These are phyloP conservation scores for Sarcodon aspratus DNA, from an alignment of 768 basidiomycete genomes.

Conservation along the genomic window DNA sequence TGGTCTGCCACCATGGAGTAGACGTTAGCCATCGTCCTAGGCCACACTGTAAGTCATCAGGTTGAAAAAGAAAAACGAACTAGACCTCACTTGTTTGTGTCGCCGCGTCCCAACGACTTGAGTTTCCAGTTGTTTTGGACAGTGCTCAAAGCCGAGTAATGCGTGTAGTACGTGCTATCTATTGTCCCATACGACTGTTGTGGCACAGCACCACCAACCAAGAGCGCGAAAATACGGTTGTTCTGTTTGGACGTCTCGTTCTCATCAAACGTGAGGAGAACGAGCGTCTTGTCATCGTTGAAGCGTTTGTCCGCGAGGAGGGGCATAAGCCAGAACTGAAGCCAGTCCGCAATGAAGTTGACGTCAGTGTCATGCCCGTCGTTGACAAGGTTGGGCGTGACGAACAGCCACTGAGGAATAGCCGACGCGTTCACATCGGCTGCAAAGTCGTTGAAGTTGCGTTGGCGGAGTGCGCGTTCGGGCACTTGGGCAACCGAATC, in stretches of 20 bases:
- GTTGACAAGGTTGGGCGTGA: slow-evolving; percentile 50
- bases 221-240: slow-evolving; percentile 34
- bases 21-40: slow-evolving; percentile 31
- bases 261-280: slow-evolving; percentile 57
- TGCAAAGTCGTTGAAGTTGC: slow-evolving; percentile 56
- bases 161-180: slow-evolving; percentile 47
- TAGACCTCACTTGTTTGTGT: slow-evolving; percentile 32
- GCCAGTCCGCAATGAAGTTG: slow-evolving; percentile 33
- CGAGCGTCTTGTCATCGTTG: slow-evolving; percentile 42
- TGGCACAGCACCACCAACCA: slow-evolving; percentile 37
- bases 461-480: slow-evolving; percentile 29
- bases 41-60: neutral
- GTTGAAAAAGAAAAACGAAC: neutral
- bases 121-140: slow-evolving; percentile 53
- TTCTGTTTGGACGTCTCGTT: slow-evolving; percentile 27
- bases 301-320: slow-evolving; percentile 38
- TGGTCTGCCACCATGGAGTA: slow-evolving; percentile 36
- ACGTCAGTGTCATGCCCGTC: slow-evolving; percentile 52
- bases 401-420: slow-evolving; percentile 48
- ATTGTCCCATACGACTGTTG: slow-evolving; percentile 25
- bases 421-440: slow-evolving; percentile 36
- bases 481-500: slow-evolving; percentile 35
- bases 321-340: slow-evolving; percentile 38
- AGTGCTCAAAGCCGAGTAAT: slow-evolving; percentile 46
- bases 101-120: slow-evolving; percentile 44